Evolutionary conservation across 2,329 filamentous ascomycete species (phyloP), one percentile per base, ranked within the genome.

Genomic region (Colletotrichum tofieldiae): DNA sequence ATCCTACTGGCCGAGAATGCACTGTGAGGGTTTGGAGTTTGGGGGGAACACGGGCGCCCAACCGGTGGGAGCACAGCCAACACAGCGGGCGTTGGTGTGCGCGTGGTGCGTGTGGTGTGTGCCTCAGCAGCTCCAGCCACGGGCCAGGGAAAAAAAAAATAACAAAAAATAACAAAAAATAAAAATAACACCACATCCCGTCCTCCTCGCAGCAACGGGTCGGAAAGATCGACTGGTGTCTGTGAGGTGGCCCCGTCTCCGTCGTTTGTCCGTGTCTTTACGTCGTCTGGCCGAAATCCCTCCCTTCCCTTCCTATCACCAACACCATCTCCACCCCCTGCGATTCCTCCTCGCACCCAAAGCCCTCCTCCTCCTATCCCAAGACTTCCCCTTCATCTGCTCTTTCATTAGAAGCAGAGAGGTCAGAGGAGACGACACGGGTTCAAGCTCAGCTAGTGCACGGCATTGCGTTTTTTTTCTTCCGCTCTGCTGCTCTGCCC

Each of bases 321-420:
- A 74, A 65, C 72, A 72, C 65, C 73, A 74, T 66, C 73, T 67
- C 71, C 71, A 69, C 70, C 66, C 54, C 70, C 56, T 72, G 61
- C 65, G 54, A 60, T 65, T 68, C 61, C 61, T 67, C 56, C 56
- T 69, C 69, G 69, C 64, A 69, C 69, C 61, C 72, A 54, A 72
- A 67, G 41, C 64, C 60, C 68, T 64, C 61, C 67, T 73, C 67
- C 55, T 71, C 67, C 62, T 62, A 63, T 71, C 61, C 62, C 49
- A 72, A 72, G 70, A 49, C 59, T 70, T 59, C 52, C 45, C 54
- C 69, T 68, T 72, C 73, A 51, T 73, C 73, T 74, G 73, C 73
- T 71, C 73, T 74, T 74, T 74, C 71, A 73, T 67, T 74, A 74
- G 73, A 73, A 67, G 73, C 73, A 74, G 73, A 71, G 66, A 73